A percentile compares a stretch with the other conserved stretches of the same genome.
Evolutionary conservation across 306 rosid genomes (phyloP).

Genomic region (Senna tora): DNA sequence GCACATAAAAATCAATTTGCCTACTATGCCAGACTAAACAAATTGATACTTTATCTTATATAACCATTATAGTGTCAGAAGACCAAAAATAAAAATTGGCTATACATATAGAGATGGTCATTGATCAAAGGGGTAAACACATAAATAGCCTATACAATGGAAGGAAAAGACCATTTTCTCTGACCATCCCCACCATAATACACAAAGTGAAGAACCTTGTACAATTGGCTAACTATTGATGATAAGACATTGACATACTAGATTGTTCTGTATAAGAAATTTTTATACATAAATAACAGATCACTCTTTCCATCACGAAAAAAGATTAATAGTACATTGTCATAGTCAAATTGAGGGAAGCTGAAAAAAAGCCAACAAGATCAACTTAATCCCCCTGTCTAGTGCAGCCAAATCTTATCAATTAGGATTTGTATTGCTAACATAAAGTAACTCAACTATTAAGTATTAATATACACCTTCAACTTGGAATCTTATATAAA

Average conservation of each 20-base stretch:
- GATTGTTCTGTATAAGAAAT: too few relatives aligned
- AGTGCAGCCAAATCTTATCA: slow-evolving; percentile 13
- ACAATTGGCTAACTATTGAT: not conserved
- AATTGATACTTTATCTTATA: not conserved
- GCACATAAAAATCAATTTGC: slow-evolving; percentile 13
- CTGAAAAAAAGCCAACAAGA: slow-evolving; percentile 6
- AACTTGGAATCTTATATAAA: slow-evolving; percentile 1
- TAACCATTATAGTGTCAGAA: not conserved
- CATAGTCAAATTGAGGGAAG: not conserved
- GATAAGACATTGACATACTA: too few relatives aligned
- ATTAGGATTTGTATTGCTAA: not conserved
- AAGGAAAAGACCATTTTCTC: too few relatives aligned
- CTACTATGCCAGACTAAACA: not conserved
- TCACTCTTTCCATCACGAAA: slow-evolving; percentile 27
- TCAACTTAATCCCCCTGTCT: slow-evolving; percentile 1
- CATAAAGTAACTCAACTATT: not conserved
- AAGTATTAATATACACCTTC: slow-evolving; percentile 16
- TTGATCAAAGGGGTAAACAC: slow-evolving; percentile 3
- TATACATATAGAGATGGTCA: not conserved
- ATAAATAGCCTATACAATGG: not conserved
- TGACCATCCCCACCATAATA: too few relatives aligned
- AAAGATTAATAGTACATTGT: slow-evolving; percentile 1
- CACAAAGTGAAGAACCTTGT: not conserved
- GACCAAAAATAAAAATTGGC: not conserved
- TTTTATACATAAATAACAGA: not conserved